These are phyloP conservation scores for Davidsoniella neocaledoniae DNA, from an alignment of 2,329 filamentous ascomycete species.

Conservation along the genomic window DNA sequence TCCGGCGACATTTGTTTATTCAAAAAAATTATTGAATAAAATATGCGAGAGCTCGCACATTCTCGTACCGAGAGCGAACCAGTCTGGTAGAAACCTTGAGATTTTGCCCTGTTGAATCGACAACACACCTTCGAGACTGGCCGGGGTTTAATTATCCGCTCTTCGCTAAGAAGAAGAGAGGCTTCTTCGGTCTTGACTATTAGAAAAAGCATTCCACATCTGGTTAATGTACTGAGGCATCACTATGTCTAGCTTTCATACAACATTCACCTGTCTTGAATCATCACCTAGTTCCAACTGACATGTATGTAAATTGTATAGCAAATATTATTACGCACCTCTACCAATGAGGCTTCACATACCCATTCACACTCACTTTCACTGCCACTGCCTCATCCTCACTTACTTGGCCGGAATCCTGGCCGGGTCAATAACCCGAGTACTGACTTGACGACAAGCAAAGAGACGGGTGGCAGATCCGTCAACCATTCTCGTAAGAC, in stretches of 20 bases:
- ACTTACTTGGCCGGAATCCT: neutral
- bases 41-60: neutral
- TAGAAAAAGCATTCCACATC: too few relatives aligned
- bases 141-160: too few relatives aligned
- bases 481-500: too few relatives aligned
- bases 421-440: neutral
- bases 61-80: neutral
- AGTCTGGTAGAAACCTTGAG: too few relatives aligned
- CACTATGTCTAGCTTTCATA: too few relatives aligned
- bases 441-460: neutral
- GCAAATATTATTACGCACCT: constrained; percentile 8
- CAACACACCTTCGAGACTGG: too few relatives aligned
- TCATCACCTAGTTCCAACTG: neutral
- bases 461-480: neutral
- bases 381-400: constrained; percentile 2
- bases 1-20: neutral
- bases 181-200: too few relatives aligned
- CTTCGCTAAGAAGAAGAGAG: too few relatives aligned
- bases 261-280: too few relatives aligned
- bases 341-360: constrained; percentile 3
- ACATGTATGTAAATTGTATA: neutral
- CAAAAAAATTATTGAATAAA: too few relatives aligned
- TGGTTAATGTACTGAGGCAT: too few relatives aligned
- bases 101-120: too few relatives aligned
- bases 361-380: neutral